Conservation (phyloP, 73 alveolate genomes). For the Paramecium sexaurelia region DNA sequence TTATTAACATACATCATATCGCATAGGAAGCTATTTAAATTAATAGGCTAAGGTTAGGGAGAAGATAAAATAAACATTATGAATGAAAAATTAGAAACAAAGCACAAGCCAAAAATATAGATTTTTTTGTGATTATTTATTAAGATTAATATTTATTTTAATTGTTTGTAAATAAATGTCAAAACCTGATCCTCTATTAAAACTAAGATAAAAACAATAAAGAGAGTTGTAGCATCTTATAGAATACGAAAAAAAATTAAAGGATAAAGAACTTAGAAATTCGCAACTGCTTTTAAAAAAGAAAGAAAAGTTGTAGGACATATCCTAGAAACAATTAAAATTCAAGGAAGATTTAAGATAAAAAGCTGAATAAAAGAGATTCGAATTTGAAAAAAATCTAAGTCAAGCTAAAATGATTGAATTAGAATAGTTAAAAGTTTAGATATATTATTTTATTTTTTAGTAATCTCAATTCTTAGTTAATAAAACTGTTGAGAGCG, state of each 20-base stretch:
- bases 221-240: neutral
- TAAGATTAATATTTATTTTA: neutral
- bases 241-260: neutral
- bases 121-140: no score
- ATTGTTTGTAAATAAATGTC: conserved; percentile 1
- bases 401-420: conserved; percentile 10
- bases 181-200: neutral
- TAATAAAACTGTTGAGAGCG: neutral
- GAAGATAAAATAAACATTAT: no score
- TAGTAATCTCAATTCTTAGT: neutral
- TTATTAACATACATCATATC: no score
- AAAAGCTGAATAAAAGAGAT: neutral
- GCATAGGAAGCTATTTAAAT: no score
- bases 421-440: neutral
- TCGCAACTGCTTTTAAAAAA: neutral
- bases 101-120: neutral
- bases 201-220: neutral
- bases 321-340: neutral
- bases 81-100: neutral
- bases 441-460: neutral
- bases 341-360: neutral
- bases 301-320: neutral
- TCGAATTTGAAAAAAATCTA: neutral
- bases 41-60: no score
- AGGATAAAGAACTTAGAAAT: neutral